Conservation (phyloP, 2,329 filamentous ascomycete species). For the Pseudocercospora ulei region DNA sequence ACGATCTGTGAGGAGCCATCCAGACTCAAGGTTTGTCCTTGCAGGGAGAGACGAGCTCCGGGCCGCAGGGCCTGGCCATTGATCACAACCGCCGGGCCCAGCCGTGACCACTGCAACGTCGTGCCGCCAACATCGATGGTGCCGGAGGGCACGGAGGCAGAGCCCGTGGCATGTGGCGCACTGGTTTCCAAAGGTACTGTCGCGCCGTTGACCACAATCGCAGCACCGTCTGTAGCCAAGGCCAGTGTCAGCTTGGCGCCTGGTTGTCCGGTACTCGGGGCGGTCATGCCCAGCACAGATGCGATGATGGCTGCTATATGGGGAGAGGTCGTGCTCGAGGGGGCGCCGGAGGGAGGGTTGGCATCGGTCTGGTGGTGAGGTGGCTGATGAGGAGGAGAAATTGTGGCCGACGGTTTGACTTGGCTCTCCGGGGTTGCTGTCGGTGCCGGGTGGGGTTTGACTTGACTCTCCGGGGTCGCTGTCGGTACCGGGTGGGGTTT, state of each 20-base stretch:
- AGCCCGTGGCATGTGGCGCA: background rate
- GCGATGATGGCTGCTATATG: constrained; percentile 9
- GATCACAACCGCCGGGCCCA: constrained; percentile 3
- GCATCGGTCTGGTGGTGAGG: too few relatives aligned
- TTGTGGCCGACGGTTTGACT: background rate
- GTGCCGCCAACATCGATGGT: background rate
- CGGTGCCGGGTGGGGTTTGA: too few relatives aligned
- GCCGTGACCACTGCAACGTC: background rate
- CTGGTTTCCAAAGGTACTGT: background rate
- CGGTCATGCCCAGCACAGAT: constrained; percentile 9
- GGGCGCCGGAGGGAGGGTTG: background rate
- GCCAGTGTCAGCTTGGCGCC: background rate
- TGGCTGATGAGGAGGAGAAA: background rate
- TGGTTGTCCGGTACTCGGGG: background rate
- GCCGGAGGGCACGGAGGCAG: background rate
- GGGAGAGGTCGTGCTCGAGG: constrained; percentile 3
- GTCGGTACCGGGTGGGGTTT: too few relatives aligned
- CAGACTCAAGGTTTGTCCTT: constrained; percentile 6
- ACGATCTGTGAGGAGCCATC: constrained; percentile 2
- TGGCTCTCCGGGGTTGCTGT: too few relatives aligned
- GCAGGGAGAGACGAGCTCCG: background rate
- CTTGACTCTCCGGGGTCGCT: too few relatives aligned
- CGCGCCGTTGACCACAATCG: constrained; percentile 7
- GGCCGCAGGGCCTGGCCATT: constrained; percentile 6
- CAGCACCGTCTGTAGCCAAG: constrained; percentile 2